Conservation (phyloP, 225 moss, liverwort and hornwort genomes). For the Physcomitrellopsis africana region DNA sequence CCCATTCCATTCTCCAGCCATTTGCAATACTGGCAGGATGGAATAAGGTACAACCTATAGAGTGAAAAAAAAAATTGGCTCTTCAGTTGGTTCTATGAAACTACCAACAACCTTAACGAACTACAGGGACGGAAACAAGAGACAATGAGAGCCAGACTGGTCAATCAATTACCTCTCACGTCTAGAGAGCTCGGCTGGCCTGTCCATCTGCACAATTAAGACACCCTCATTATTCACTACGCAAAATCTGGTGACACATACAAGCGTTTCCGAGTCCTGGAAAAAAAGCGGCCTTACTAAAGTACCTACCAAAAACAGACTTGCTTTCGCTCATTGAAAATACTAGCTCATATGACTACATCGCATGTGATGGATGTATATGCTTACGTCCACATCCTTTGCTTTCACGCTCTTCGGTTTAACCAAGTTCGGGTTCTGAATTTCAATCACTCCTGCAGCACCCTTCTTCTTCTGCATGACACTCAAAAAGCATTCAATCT, state of each 20-base stretch:
- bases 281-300: neutral
- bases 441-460: slow-evolving; percentile 90
- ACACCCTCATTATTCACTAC: neutral
- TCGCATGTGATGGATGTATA: slow-evolving; percentile 7
- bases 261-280: neutral
- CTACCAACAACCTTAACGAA: neutral
- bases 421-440: slow-evolving; percentile 94
- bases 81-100: neutral
- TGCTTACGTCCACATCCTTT: slow-evolving; percentile 92
- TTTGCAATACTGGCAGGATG: neutral
- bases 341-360: neutral
- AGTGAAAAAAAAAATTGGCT: neutral
- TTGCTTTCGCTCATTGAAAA: neutral
- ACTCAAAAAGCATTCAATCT: neutral
- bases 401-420: slow-evolving; percentile 87
- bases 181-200: slow-evolving; percentile 96
- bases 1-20: neutral
- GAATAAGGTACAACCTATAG: neutral
- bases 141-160: neutral
- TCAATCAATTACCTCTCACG: slow-evolving; percentile 83
- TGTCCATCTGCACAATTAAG: slow-evolving; percentile 67
- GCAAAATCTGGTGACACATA: neutral
- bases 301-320: neutral
- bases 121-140: neutral
- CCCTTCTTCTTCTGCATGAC: slow-evolving; percentile 95